Percentiles rank a stretch among this genome's conserved stretches.
phyloP scores from a whole-genome alignment of 2,329 filamentous ascomycete species.

The Annulohypoxylon truncatum region DNA sequence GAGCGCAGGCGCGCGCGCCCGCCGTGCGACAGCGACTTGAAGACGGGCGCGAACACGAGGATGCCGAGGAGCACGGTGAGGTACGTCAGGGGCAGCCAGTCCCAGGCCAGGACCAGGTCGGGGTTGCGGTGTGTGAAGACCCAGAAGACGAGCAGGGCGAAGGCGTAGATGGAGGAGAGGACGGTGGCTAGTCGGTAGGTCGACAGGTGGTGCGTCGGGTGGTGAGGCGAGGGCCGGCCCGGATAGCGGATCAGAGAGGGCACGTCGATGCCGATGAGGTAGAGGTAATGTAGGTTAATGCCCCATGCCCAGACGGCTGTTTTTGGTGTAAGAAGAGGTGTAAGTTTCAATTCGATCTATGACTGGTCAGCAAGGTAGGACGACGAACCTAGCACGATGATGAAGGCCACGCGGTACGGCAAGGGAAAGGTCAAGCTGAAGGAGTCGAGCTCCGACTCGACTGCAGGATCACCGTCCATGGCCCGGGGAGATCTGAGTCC shows the following conservation, averaged over 20 bases:
- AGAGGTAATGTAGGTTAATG: slow-evolving; percentile 88
- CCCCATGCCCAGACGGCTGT: slow-evolving; percentile 96
- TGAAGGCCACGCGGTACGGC: slow-evolving; percentile 87
- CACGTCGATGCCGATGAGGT: slow-evolving; percentile 84
- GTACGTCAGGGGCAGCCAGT: slow-evolving; percentile 88
- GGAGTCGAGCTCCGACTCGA: slow-evolving; percentile 79
- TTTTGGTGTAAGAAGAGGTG: slow-evolving; percentile 16
- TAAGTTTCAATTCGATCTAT: slow-evolving; percentile 13
- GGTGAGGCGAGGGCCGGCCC: slow-evolving; percentile 73
- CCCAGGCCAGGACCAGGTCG: slow-evolving; percentile 77
- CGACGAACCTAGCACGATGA: slow-evolving; percentile 79
- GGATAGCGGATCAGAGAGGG: slow-evolving; percentile 89
- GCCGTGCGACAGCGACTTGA: slow-evolving; percentile 70
- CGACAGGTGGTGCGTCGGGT: slow-evolving; percentile 80
- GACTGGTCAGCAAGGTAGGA: not conserved
- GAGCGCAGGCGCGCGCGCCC: slow-evolving; percentile 81
- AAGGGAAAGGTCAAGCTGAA: slow-evolving; percentile 90
- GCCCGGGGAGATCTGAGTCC: slow-evolving; percentile 35
- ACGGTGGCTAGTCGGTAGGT: slow-evolving; percentile 87
- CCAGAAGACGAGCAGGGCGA: slow-evolving; percentile 88
- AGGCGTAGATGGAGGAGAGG: slow-evolving; percentile 75
- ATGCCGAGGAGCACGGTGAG: slow-evolving; percentile 77
- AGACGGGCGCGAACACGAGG: slow-evolving; percentile 76
- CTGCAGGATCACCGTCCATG: slow-evolving; percentile 80
- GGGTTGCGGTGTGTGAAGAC: slow-evolving; percentile 76